phyloP scores from a whole-genome alignment of 2,329 filamentous ascomycete species.

The Xylaria sp. region DNA sequence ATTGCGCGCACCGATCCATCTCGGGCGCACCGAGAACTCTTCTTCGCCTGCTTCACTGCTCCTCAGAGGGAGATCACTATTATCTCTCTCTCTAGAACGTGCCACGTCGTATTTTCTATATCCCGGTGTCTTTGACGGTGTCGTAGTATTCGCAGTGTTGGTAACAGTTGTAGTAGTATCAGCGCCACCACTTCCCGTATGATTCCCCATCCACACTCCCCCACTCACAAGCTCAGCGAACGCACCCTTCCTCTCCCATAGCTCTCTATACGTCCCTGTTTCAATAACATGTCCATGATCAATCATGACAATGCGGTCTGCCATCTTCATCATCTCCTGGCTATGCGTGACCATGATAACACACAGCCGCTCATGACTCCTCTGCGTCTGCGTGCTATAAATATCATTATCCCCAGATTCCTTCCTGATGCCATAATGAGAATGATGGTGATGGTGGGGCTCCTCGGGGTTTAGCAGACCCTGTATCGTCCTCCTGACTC shows the following conservation, averaged over 20 bases:
- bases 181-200: background rate
- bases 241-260: constrained; percentile 54
- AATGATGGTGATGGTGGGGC: background rate
- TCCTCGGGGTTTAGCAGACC: constrained; percentile 51
- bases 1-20: constrained; percentile 32
- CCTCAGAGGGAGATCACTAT: constrained; percentile 32
- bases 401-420: too few species aligned
- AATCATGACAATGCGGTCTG: constrained; percentile 74
- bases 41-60: background rate
- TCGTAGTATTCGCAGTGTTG: too few species aligned
- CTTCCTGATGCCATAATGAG: too few species aligned
- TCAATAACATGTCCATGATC: constrained; percentile 71
- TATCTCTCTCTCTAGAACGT: background rate
- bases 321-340: constrained; percentile 84
- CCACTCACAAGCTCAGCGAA: constrained; percentile 52
- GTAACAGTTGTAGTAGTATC: too few species aligned
- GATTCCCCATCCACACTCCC: constrained; percentile 30
- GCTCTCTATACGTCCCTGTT: constrained; percentile 67
- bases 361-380: constrained; percentile 53
- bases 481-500: constrained; percentile 67
- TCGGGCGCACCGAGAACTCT: constrained; percentile 22
- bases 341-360: constrained; percentile 84
- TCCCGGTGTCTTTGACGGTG: background rate
- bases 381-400: too few species aligned
- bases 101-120: background rate